Base-by-base conservation (phyloP, 129 eudicot species). In the Ambrosia artemisiifolia region DNA sequence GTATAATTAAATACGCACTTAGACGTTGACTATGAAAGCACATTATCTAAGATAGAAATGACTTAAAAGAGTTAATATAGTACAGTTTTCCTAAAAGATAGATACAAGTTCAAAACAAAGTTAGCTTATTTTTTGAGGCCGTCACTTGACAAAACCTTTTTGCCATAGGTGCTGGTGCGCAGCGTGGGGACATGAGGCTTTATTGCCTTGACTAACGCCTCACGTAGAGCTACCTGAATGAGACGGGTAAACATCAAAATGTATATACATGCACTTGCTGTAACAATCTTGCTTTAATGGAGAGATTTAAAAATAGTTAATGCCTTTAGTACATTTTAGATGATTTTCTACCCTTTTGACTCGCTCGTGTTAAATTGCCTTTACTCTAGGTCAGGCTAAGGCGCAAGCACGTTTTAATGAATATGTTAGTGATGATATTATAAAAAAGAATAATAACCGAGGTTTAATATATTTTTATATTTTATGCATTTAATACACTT, bases 111-210 rank as follows among this genome's bases (percentile, higher is more conserved):
- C 36, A 57, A 57, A 57, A 57, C 17, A 57, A 63, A 36, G 11
- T 11, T 49, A 38, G 71, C 56, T 84, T 77, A 84, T 84, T 84
- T 84, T 65, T 84, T 84, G 24, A 84, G 80, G 53, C 85, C 72
- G 47, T 84, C 80, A 60, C 83, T 84, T 30, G 88, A 84, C 71
- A 84, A 70, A 67, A 84, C 85, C 81, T 84, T 84, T 78, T 84
- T 84, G 59, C 88, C 88, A 5, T 84, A 84, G 3, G 88, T 85
- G 73, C 85, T 84, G 51, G 83, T 84, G 33, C 88, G 85, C 32
- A 84, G 78, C 19, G 79, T 75, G 28, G 80, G 83, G 64, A 84
- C 88, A 75, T 84, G 82, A 35, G 83, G 81, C 74, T 82, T 77
- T 72, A 84, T 84, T 46, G 88, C 88, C 78, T 84, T 85, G 46